phyloP scores from a whole-genome alignment of 805 yeast genomes.

The Metschnikowia aberdeeniae region DNA sequence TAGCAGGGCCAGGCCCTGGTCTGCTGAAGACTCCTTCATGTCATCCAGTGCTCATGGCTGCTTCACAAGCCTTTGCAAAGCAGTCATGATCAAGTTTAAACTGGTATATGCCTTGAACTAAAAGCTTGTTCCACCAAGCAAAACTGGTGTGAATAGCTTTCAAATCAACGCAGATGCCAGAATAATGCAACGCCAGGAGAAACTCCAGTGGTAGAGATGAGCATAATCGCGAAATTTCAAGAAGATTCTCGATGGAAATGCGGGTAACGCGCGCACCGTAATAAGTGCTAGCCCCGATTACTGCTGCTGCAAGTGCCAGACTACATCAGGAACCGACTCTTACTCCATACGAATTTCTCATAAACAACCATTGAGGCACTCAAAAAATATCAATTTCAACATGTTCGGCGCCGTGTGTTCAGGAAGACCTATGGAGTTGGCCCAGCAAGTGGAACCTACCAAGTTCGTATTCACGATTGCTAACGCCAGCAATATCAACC shows the following conservation, averaged over 20 bases:
- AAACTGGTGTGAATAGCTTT: not conserved
- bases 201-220: not conserved
- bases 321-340: not conserved
- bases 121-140: not conserved
- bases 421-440: conserved; percentile 57
- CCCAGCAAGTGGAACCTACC: conserved; percentile 63
- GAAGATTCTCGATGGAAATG: conserved; percentile 11
- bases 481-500: conserved; percentile 65
- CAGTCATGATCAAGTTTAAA: conserved; percentile 7
- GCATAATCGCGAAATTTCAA: conserved; percentile 2
- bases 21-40: conserved; percentile 10
- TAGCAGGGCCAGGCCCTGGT: conserved; percentile 10
- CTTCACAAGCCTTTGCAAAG: conserved; percentile 15
- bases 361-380: too few species aligned
- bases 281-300: not conserved
- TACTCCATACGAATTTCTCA: not conserved
- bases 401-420: conserved; percentile 80
- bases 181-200: too few species aligned
- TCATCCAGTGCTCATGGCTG: conserved; percentile 18
- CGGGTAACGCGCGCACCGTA: conserved; percentile 6
- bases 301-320: too few species aligned
- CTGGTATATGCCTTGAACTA: not conserved
- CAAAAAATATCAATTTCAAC: not conserved
- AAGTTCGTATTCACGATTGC: conserved; percentile 63
- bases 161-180: too few species aligned